Conservation (phyloP, 495 filamentous ascomycete species). For the Glonium stellatum region DNA sequence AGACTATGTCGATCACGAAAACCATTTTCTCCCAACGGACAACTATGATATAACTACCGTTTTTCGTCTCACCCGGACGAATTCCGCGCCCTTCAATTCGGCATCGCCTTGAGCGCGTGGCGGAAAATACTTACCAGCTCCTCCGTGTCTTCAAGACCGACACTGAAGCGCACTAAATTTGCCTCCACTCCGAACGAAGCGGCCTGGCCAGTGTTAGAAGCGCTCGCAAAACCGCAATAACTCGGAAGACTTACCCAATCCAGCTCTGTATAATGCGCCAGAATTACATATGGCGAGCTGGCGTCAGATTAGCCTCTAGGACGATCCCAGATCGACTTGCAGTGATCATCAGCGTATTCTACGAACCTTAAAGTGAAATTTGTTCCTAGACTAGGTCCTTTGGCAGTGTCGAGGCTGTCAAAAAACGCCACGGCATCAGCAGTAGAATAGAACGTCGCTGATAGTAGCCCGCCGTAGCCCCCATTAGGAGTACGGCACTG, state of each 20-base stretch:
- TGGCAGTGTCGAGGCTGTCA: slow-evolving; percentile 77
- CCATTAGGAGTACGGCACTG: slow-evolving; percentile 63
- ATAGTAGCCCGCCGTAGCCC: slow-evolving; percentile 87
- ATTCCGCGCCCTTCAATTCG: not conserved
- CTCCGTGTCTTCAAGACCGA: slow-evolving; percentile 75
- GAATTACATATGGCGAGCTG: slow-evolving; percentile 78
- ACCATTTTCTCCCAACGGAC: not conserved
- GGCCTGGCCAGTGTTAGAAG: slow-evolving; percentile 45
- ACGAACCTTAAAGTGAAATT: slow-evolving; percentile 79
- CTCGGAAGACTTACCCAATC: slow-evolving; percentile 60
- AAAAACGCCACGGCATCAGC: slow-evolving; percentile 72
- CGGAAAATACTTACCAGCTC: slow-evolving; percentile 49
- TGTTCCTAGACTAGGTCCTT: slow-evolving; percentile 91
- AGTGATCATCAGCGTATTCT: not conserved
- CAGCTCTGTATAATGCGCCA: slow-evolving; percentile 88
- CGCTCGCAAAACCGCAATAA: not conserved
- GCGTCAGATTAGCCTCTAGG: slow-evolving; percentile 14
- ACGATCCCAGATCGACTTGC: not conserved
- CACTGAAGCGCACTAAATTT: slow-evolving; percentile 76
- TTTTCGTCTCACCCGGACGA: not conserved
- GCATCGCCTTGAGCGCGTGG: slow-evolving; percentile 35
- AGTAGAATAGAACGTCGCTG: slow-evolving; percentile 66
- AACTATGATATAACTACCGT: not conserved
- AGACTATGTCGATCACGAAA: not conserved
- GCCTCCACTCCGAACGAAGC: slow-evolving; percentile 69